Evolutionary conservation across 1,284 basidiomycete genomes (phyloP), one percentile per base, ranked within the genome.

Genomic region (Puccinia triticina): DNA sequence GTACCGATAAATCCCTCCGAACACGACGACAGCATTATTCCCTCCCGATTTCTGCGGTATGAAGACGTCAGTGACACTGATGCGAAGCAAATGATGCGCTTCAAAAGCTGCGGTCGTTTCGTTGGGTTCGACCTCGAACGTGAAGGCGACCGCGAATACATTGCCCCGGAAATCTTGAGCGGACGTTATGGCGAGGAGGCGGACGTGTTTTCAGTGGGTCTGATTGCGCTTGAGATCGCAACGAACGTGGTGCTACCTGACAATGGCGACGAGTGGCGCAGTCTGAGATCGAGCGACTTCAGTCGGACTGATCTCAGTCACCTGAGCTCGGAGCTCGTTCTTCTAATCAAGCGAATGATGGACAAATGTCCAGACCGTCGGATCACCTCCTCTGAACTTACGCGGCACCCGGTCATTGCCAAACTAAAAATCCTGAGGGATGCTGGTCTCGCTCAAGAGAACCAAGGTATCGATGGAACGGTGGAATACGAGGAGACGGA

Each of bases 121-220:
- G 84, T 85, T 61, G 88, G 88, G 26, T 90, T 90, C 83, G 91
- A 90, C 61, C 95, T 95, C 85, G 95, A 97, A 88, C 90, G 96
- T 32, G 97, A 99, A 88, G 97, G 97, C 14, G 97, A 99, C 88
- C 93, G 98, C 86, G 90, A 97, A 84, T 99, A 99, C 89, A 91
- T 99, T 88, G 96, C 97, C n/a, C 95, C 95, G 3, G 97, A 99
- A 88, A 94, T 99, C 82, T 43, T 43, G 40, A 43, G 40, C 40
- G 40, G 40, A 43, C 40, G 40, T 43, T 43, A 43, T 43, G 40
- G 40, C 40, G 40, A 43, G 12, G 40, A 43, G 40, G 40, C 40
- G 40, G 40, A 43, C 40, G 40, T 43, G 40, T 43, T 43, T 43
- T 43, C 40, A 43, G 40, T 43, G 4, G 40, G 40, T 43, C 12